Evolutionary conservation across 1,284 basidiomycete genomes (phyloP).

Genomic region (Moesziomyces parantarcticus): DNA sequence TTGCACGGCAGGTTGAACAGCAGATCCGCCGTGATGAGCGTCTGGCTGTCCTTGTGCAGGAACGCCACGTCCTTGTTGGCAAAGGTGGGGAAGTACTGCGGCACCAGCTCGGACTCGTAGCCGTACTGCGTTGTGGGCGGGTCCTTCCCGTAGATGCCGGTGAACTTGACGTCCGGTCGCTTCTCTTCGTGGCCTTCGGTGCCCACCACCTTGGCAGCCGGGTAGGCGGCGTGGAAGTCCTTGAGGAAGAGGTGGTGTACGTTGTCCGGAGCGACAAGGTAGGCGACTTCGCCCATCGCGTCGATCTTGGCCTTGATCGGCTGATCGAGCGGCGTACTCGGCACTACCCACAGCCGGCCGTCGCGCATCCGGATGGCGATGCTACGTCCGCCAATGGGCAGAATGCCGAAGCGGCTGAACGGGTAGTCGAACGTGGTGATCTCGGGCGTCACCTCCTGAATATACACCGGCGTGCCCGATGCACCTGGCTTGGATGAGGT

Average conservation of each 20-base stretch:
- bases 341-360: conserved; percentile 79
- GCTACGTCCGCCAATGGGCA: conserved; percentile 68
- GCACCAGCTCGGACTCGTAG: conserved; percentile 52
- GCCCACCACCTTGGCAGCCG: conserved; percentile 68
- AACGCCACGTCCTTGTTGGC: conserved; percentile 89
- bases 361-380: conserved; percentile 80
- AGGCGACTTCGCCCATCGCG: conserved; percentile 78
- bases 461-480: conserved; percentile 41
- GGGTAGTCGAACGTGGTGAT: conserved; percentile 66
- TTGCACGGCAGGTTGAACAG: conserved; percentile 86
- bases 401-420: conserved; percentile 63
- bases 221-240: conserved; percentile 54
- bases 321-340: conserved; percentile 81
- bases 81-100: conserved; percentile 79
- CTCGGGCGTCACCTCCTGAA: conserved; percentile 45
- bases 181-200: conserved; percentile 69
- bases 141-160: conserved; percentile 58
- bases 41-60: conserved; percentile 80
- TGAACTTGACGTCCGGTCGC: conserved; percentile 69
- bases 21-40: conserved; percentile 86
- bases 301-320: conserved; percentile 77
- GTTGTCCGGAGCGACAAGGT: conserved; percentile 70
- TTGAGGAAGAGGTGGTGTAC: conserved; percentile 71
- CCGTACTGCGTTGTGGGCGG: conserved; percentile 42
- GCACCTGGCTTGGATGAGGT: conserved; percentile 12